phyloP scores from a whole-genome alignment of 2,329 filamentous ascomycete genomes.

The Cladosporium sphaerospermum region DNA sequence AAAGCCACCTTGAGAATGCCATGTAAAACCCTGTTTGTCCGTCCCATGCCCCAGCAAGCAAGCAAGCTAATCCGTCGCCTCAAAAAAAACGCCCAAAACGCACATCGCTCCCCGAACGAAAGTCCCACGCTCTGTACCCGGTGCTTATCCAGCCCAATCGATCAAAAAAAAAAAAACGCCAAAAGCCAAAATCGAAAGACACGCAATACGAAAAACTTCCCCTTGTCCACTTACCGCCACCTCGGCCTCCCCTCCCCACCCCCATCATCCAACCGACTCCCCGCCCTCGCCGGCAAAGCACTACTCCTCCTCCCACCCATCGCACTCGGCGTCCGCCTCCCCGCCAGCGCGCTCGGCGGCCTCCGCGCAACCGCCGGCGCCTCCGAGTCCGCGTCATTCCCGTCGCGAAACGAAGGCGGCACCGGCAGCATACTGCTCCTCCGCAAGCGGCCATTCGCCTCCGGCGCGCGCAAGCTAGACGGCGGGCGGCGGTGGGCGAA shows the following conservation, averaged over 20 bases:
- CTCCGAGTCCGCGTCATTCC: constrained; percentile 27
- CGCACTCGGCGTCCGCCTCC: background rate
- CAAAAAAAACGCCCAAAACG: too few relatives aligned
- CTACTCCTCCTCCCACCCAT: constrained; percentile 19
- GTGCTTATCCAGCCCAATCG: too few relatives aligned
- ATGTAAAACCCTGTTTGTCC: too few relatives aligned
- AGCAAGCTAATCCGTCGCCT: too few relatives aligned
- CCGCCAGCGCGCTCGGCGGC: constrained; percentile 16
- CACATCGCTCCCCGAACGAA: too few relatives aligned
- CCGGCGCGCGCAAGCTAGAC: constrained; percentile 16
- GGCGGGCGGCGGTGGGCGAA: constrained; percentile 16
- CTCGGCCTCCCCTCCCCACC: constrained; percentile 15
- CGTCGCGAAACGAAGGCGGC: constrained; percentile 15
- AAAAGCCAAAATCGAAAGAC: too few relatives aligned
- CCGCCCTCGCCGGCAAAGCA: constrained; percentile 13
- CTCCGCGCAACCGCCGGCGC: constrained; percentile 11
- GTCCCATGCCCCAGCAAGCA: too few relatives aligned
- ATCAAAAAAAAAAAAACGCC: too few relatives aligned
- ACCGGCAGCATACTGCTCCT: constrained; percentile 20
- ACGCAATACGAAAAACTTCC: too few relatives aligned
- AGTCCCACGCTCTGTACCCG: too few relatives aligned
- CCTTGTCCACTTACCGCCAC: constrained; percentile 14
- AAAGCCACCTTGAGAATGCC: too few relatives aligned
- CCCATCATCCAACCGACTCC: constrained; percentile 14
- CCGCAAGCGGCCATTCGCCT: constrained; percentile 12